phyloP scores from a whole-genome alignment of 1,284 basidiomycete species.

The Malassezia sympodialis region DNA sequence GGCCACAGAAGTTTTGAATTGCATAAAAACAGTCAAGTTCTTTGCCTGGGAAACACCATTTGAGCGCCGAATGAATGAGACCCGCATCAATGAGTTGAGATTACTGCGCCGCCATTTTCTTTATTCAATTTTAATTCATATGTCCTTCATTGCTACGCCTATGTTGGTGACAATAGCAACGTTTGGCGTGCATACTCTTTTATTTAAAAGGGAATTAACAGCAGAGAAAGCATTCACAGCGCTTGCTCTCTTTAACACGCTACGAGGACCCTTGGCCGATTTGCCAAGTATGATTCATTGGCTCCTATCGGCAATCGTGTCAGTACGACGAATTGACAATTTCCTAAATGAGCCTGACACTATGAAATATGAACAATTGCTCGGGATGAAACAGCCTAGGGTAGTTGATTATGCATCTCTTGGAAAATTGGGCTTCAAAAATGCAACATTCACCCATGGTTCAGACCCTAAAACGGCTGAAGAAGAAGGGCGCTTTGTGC shows the following conservation, averaged over 20 bases:
- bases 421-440: conserved; percentile 52
- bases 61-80: conserved; percentile 51
- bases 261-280: conserved; percentile 36
- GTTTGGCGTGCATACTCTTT: conserved; percentile 56
- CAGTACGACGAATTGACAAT: conserved; percentile 48
- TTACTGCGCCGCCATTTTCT: conserved; percentile 50
- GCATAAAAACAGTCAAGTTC: conserved; percentile 57
- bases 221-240: conserved; percentile 53
- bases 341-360: conserved; percentile 55
- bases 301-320: conserved; percentile 48
- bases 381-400: conserved; percentile 49
- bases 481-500: conserved; percentile 46
- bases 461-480: conserved; percentile 15
- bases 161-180: conserved; percentile 59
- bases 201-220: conserved; percentile 52
- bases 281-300: conserved; percentile 50
- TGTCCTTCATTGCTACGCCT: conserved; percentile 55
- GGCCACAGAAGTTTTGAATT: conserved; percentile 54
- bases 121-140: conserved; percentile 48
- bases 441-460: conserved; percentile 51
- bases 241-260: conserved; percentile 52
- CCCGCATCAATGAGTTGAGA: conserved; percentile 51
- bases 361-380: conserved; percentile 53
- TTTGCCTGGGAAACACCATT: conserved; percentile 54
- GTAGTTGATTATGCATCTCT: conserved; percentile 51